Evolutionary conservation across 2,329 filamentous ascomycete genomes (phyloP).

Genomic region (Coniochaeta sp.): DNA sequence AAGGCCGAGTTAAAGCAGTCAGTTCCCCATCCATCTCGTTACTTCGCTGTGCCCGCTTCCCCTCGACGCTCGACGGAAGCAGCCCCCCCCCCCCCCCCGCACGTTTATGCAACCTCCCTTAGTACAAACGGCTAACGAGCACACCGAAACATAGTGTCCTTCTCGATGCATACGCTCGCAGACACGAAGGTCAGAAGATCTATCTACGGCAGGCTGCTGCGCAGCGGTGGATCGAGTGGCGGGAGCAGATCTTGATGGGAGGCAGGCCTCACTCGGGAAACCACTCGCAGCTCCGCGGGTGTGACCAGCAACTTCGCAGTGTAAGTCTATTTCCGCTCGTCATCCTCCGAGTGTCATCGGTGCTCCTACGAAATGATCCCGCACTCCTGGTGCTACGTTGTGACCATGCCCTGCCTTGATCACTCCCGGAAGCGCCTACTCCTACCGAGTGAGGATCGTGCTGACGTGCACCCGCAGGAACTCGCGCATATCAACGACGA

Average conservation of each 20-base stretch:
- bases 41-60: neutral
- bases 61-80: neutral
- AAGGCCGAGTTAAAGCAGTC: constrained; percentile 59
- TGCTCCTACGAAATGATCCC: neutral
- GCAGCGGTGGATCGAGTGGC: constrained; percentile 50
- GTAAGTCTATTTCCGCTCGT: constrained; percentile 32
- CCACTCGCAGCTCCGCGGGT: constrained; percentile 41
- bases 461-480: too few species aligned
- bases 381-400: neutral
- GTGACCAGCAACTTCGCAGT: constrained; percentile 48
- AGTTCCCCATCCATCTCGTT: constrained; percentile 18
- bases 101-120: too few species aligned
- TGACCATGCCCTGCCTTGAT: neutral
- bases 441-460: too few species aligned
- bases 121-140: neutral
- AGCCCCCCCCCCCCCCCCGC: too few species aligned
- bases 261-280: constrained; percentile 38
- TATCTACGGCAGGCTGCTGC: constrained; percentile 53
- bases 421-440: too few species aligned
- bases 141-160: constrained; percentile 34
- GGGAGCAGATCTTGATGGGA: constrained; percentile 46
- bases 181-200: constrained; percentile 60
- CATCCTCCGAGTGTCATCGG: too few species aligned
- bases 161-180: constrained; percentile 52
- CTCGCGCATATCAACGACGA: constrained; percentile 52